Evolutionary conservation across 2,329 filamentous ascomycete genomes (phyloP), one percentile per base, ranked within the genome.

Genomic region (Calonectria hongkongensis): DNA sequence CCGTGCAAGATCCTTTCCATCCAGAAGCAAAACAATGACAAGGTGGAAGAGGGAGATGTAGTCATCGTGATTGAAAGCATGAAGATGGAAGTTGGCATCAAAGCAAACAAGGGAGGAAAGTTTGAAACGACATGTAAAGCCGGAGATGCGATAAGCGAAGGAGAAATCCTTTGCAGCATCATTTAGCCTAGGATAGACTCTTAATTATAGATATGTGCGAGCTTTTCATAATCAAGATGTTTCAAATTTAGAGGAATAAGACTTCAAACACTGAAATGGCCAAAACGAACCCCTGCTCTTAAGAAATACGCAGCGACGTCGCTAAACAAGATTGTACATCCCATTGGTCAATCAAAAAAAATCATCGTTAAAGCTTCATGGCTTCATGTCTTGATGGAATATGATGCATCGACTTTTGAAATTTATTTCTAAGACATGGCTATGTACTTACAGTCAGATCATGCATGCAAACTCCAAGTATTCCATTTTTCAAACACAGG

Each of bases 61-160:
- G 72, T 80, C 1, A 76, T 80, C 70, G 71, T 79, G 1, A 73
- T 80, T 27, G 79, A 79, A 47, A 80, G 79, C 39, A 80, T 80
- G 78, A 79, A 80, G 63, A 80, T 79, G 79, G 78, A 80, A 54
- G 69, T 79, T 7, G 73, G 70, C 12, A 78, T 78, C 45, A 60
- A 67, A 41, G 71, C 68, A n/a, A 47, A 39, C 12, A 70, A 65
- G 25, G 62, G 33, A 43, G 74, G 74, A 2, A 21, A 63, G 47
- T 76, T 76, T 60, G 58, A 73, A 16, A 70, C 73, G 15, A 51
- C 21, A 16, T 72, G 71, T 43, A 75, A 75, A 36, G 71, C 58
- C 6, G 74, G 74, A 0, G 74, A 76, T 51, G 74, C 73, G 2
- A 71, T 71, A 2, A 68, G 73, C 5, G 74, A 76, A 33, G 74